Evolutionary conservation across 495 filamentous ascomycete species (phyloP).

Genomic region (Parathielavia hyrcaniae): DNA sequence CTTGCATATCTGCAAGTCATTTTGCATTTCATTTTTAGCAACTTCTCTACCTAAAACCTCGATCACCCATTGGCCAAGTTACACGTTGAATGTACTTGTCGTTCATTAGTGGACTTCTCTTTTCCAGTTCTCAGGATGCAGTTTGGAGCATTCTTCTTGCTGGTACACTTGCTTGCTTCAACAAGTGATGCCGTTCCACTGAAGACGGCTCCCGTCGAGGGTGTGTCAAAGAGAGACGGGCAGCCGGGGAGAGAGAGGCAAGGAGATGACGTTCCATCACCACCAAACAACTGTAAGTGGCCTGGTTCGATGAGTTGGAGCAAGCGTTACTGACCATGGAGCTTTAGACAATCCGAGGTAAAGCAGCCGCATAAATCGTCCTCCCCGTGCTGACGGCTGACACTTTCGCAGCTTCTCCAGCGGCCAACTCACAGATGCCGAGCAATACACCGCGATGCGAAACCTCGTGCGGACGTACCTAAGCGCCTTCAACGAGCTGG

Average conservation of each 20-base stretch:
- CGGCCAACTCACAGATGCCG: constrained; percentile 39
- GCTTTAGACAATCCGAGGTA: neutral
- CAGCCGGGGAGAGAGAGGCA: neutral
- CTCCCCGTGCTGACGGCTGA: neutral
- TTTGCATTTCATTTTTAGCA: too few relatives aligned
- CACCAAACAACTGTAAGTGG: too few relatives aligned
- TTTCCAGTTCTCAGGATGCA: too few relatives aligned
- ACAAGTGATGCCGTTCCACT: neutral
- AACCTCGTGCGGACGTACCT: constrained; percentile 64
- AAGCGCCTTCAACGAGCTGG: constrained; percentile 50
- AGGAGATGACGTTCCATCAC: neutral
- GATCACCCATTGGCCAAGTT: too few relatives aligned
- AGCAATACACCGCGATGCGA: constrained; percentile 40
- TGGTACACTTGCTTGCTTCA: neutral
- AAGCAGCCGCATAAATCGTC: neutral
- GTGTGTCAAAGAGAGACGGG: too few relatives aligned
- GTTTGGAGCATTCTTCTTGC: neutral
- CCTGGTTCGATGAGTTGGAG: too few relatives aligned
- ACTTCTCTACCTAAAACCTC: too few relatives aligned
- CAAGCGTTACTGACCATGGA: too few relatives aligned
- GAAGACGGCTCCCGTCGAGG: neutral
- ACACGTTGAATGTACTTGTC: too few relatives aligned
- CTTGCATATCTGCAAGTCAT: too few relatives aligned
- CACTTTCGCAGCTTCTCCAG: constrained; percentile 42
- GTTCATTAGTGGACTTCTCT: too few relatives aligned